Evolutionary conservation across 306 rosid species (phyloP), one percentile per base, ranked within the genome.

Genomic region (Cucurbita pepo): DNA sequence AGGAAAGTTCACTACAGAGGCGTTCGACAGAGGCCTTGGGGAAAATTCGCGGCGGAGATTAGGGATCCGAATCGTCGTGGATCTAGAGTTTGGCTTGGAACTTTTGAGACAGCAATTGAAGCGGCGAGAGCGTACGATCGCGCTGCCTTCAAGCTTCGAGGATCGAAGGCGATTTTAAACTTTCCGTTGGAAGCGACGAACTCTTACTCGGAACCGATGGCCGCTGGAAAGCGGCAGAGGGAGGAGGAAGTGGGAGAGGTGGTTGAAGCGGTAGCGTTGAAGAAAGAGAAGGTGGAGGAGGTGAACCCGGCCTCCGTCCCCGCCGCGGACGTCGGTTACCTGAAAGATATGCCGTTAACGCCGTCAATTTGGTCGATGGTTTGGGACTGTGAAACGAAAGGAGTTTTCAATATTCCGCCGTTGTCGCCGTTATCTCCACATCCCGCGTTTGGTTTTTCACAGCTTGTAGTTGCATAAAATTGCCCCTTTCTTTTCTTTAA

Each of bases 341-440:
- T 56, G 21, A 78, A n/a, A 52, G 91, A 87, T 51, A 67, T 72
- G 69, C 96, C 96, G 71, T 76, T 90, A 71, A 90, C 97, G 81
- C 97, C 98, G 88, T 89, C 98, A 4, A 58, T 45, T 69, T 90
- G 96, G 95, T 82, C 75, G 43, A 81, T 82, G 72, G 72, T 82
- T 52, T 92, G 90, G 95, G 96, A 94, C 37, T 14, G 56, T 10
- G 95, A 90, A 34, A 66, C 77, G 3, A 86, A 79, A n/a, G 96
- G 89, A 16, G 12, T 85, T 3, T 86, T 89, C 62, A 83, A 13
- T 54, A 82, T 89, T 1, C 94, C 97, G 47, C 90, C 88, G 78
- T 70, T 87, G 61, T 94, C 96, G 34, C 97, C 99, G 84, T 86
- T 95, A 81, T 89, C 97, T 41, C 90, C 96, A 0, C 87, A 81